These are phyloP conservation scores for Nicotiana otophora DNA, from an alignment of 257 asterid genomes.

Conservation along the genomic window DNA sequence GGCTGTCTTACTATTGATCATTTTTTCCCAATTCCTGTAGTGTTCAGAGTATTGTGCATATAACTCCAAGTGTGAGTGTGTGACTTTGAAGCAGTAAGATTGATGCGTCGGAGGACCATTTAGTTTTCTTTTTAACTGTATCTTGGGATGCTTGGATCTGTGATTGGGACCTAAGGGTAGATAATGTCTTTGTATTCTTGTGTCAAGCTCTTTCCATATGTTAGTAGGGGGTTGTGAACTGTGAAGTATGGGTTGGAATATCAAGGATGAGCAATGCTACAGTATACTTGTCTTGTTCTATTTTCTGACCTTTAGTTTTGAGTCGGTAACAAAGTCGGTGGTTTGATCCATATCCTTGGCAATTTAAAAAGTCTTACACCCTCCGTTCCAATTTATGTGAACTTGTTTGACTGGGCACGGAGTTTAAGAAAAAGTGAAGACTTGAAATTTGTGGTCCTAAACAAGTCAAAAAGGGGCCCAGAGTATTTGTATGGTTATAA, in stretches of 20 bases:
- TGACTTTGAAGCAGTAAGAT: not conserved
- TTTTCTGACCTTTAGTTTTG: not conserved
- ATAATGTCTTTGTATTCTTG: not conserved
- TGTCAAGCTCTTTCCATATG: not conserved
- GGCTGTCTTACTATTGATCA: not conserved
- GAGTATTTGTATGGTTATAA: no score
- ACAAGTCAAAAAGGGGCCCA: no score
- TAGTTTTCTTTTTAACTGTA: not conserved
- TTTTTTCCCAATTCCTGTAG: not conserved
- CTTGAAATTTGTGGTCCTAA: no score
- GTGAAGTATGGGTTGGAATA: not conserved
- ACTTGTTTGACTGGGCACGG: no score
- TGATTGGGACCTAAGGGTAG: not conserved
- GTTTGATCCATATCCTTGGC: not conserved
- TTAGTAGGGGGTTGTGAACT: not conserved
- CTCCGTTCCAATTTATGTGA: no score
- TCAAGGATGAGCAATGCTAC: not conserved
- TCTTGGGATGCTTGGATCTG: not conserved
- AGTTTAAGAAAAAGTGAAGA: no score
- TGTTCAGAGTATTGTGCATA: not conserved
- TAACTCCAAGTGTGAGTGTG: not conserved
- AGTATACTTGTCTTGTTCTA: not conserved
- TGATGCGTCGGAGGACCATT: not conserved
- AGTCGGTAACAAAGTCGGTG: not conserved
- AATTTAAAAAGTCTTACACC: not conserved